Base-by-base conservation (phyloP, 2,329 filamentous ascomycete species). In the Aspergillus ruber region DNA sequence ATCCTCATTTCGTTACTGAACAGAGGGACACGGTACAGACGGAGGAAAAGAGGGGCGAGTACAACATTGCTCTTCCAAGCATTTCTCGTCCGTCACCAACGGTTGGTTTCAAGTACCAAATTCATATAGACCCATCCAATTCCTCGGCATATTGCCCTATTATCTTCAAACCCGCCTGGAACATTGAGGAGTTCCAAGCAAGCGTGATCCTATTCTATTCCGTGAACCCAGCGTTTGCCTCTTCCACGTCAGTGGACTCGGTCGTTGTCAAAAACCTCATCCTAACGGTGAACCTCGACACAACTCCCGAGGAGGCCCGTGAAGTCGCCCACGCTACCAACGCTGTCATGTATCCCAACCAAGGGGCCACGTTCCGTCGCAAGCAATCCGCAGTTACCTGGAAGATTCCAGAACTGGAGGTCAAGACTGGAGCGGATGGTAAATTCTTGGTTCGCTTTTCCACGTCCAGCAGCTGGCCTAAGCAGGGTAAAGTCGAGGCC, bases 51-150 rank as follows among this genome's bases (percentile, higher is more conserved):
- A 79, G 85, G 3, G 90, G 94, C 49, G 85, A 91, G 62, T 98
- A 94, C 69, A 80, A 75, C 0, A 73, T 98, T 27, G 81, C 90
- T 52, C 71, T 93, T 6, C 76, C 82, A 12, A 82, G 84, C 62
- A 79, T 96, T 54, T 72, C 76, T 51, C 82, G 84, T 58, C 84
- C 88, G 20, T 59, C 63, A 17, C 72, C 72, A 1, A 80, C 85
- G 0, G 83, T 91, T 6, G 91, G 86, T 6, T 97, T 98, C 73
- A 95, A 93, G 50, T 98, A 97, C 68, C 87, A 90, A 60, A 76
- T 96, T 9, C 88, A 93, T 56, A 70, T 87, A 25, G 83, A 90
- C 27, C 75, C 80, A 15, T 63, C 70, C 32, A 76, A 74, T 48
- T 64, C 78, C 12, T 70, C 77, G 8, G 62, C 73, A 3, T 83